Evolutionary conservation across 208 protist genomes (phyloP), one percentile per base, ranked within the genome.

Genomic region (Leishmania aethiopica): DNA sequence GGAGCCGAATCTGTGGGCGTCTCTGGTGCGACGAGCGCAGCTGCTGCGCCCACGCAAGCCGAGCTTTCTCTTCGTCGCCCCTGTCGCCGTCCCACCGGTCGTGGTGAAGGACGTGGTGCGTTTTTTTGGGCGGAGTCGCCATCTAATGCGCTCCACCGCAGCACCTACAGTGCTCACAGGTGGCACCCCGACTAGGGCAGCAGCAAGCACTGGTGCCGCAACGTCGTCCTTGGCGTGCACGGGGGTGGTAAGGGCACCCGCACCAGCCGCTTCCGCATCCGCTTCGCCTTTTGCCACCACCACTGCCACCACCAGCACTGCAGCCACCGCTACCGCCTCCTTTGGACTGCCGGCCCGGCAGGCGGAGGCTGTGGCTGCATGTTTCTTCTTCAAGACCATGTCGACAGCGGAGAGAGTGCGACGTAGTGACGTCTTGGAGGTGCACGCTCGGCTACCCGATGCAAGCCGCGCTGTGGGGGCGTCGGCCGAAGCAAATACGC

Each of bases 81-180:
- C 89, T n/a, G 81, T 87, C 35, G 71, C 84, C 4, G 83, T 91
- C 62, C 53, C 83, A 59, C 84, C 88, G 3, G 70, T 94, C 40
- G 69, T 75, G 49, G 64, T 95, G 66, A 83, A 76, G 64, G 90
- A 93, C 37, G 87, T 95, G 28, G 82, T 84, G 64, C 86, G 85
- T 19, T 95, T 95, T 60, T 85, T 86, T 28, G 83, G 84, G 32
- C 92, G 92, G 37, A 92, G 87, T 49, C 78, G 83, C 11, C 82
- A 85, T 40, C 64, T 95, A 13, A 64, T 91, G 42, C 60, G 78
- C 32, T 59, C 22, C 45, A 45, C 66, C 13, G 37, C 78, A 35
- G n/a, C 40, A 2, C 51, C 15, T 22, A 37, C 17, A 49, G 55
- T 47, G 57, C 67, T 59, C 25, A 4, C 35, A 22, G 40, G 17